phyloP scores from a whole-genome alignment of 495 filamentous ascomycete species.

The Corynascus novoguineensis region DNA sequence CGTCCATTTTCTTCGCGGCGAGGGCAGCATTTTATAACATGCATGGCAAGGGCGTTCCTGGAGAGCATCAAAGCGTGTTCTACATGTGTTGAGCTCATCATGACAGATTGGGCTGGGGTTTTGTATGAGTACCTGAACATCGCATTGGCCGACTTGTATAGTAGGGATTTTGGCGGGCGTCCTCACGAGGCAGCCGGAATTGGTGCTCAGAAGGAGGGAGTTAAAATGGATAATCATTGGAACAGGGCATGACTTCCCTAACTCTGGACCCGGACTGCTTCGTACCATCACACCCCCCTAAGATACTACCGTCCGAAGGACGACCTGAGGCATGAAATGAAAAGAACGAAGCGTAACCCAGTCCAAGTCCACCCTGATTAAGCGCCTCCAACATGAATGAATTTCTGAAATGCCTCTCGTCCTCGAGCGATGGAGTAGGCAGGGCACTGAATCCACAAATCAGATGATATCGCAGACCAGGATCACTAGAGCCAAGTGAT shows the following conservation, averaged over 20 bases:
- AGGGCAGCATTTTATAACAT: constrained; percentile 23
- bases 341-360: not conserved
- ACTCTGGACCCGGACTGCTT: not conserved
- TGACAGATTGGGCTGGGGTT: constrained; percentile 5
- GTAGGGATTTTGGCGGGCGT: constrained; percentile 4
- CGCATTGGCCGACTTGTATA: constrained; percentile 25
- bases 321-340: not conserved
- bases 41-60: constrained; percentile 29
- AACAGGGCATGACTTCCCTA: not conserved
- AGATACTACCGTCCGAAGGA: not conserved
- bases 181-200: not conserved
- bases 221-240: constrained; percentile 12
- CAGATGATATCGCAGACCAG: not conserved
- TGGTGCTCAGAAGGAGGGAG: not conserved
- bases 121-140: constrained; percentile 31
- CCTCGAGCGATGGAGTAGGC: too few species aligned
- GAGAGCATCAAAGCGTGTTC: constrained; percentile 9
- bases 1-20: constrained; percentile 12
- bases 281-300: not conserved
- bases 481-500: not conserved
- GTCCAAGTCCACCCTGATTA: too few species aligned
- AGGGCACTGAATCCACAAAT: not conserved
- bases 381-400: too few species aligned
- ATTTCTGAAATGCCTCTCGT: too few species aligned
- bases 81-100: constrained; percentile 1